These are phyloP conservation scores for Dysphania ambrosioides DNA, from an alignment of 148 eudicot genomes.

Conservation along the genomic window DNA sequence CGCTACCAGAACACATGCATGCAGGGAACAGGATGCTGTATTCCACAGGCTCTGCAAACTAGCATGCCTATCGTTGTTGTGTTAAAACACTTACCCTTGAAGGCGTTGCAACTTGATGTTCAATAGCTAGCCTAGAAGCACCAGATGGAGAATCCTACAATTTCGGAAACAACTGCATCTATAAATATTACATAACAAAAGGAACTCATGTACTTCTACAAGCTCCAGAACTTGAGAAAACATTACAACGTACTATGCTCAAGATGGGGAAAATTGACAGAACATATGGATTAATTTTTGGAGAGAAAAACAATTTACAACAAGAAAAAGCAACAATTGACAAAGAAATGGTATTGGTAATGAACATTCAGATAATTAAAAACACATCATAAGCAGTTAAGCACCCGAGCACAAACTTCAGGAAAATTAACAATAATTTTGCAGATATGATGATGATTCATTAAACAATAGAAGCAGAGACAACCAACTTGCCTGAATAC, in stretches of 20 bases:
- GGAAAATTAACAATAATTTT: neutral
- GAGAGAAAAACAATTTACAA: neutral
- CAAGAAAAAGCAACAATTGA: neutral
- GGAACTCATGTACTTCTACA: neutral
- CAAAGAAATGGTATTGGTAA: neutral
- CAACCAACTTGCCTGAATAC: slow-evolving; percentile 49
- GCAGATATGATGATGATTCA: neutral
- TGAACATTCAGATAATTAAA: neutral
- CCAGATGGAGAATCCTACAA: slow-evolving; percentile 51
- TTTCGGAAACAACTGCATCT: slow-evolving; percentile 4
- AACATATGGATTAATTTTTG: neutral
- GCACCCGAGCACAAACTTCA: neutral
- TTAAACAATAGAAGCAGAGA: slow-evolving; percentile 1
- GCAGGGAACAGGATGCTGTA: neutral
- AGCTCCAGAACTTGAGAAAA: neutral
- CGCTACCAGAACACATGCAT: neutral
- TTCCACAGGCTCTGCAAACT: neutral
- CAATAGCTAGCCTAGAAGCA: slow-evolving; percentile 69
- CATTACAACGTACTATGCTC: neutral
- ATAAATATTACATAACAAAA: neutral
- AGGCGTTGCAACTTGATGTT: slow-evolving; percentile 41
- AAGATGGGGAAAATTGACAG: neutral
- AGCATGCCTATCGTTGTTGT: neutral
- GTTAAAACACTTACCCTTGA: slow-evolving; percentile 47
- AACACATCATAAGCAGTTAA: neutral